Percentiles rank a stretch among this genome's conserved stretches.
Conservation (phyloP, 257 asterid species). For the Plantago elongata region DNA sequence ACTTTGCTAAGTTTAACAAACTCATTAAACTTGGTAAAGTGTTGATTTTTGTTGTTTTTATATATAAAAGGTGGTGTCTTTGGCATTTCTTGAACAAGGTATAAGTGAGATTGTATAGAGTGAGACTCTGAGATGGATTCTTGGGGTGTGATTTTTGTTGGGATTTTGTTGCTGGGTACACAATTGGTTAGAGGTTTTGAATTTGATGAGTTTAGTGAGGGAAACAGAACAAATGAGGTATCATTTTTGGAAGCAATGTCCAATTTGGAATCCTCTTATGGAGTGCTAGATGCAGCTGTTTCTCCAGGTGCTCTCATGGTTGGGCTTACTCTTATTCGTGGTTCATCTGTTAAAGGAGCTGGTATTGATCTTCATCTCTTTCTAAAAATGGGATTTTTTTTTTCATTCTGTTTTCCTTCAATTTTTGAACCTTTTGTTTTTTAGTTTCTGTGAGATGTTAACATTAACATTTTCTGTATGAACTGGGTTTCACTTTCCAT, state of each 20-base stretch:
- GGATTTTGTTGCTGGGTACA: conserved; percentile 23
- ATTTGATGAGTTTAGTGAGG: conserved; percentile 38
- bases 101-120: neutral
- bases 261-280: conserved; percentile 51
- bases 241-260: conserved; percentile 40
- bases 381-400: conserved; percentile 2
- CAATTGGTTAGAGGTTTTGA: conserved; percentile 35
- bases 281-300: conserved; percentile 39
- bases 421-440: neutral
- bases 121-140: conserved; percentile 39
- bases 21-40: neutral
- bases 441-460: neutral
- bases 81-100: neutral
- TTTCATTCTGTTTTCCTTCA: neutral
- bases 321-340: conserved; percentile 68
- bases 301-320: conserved; percentile 61
- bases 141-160: conserved; percentile 32
- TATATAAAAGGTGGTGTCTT: neutral
- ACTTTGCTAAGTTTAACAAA: conserved; percentile 1
- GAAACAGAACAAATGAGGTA: conserved; percentile 39
- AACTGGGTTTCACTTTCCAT: neutral
- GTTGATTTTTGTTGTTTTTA: neutral
- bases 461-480: too few relatives aligned
- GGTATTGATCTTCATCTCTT: conserved; percentile 35
- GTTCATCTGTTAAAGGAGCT: conserved; percentile 83